A percentile compares a stretch with the other conserved stretches of the same genome.
phyloP scores from a whole-genome alignment of 192 early-diverging fungal genomes.

The Backusella mclennaniae region DNA sequence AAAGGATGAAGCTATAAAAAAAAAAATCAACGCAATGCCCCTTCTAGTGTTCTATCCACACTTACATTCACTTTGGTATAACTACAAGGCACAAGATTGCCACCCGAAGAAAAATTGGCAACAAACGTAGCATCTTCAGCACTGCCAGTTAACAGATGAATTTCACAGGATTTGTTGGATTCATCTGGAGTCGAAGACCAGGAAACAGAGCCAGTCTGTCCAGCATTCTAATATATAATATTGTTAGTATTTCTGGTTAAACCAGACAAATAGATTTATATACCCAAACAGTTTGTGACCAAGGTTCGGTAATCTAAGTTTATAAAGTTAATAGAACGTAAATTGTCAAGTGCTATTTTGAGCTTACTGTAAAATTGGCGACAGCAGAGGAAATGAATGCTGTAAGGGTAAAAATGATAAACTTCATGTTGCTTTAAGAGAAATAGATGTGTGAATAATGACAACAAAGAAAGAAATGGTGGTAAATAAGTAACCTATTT shows the following conservation, averaged over 20 bases:
- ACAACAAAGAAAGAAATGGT: no score
- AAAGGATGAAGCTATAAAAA: constrained; percentile 11
- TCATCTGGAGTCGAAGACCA: constrained; percentile 18
- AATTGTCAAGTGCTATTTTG: background rate
- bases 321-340: background rate
- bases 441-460: no score
- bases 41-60: background rate
- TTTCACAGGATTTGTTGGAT: constrained; percentile 12
- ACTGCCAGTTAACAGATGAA: constrained; percentile 27
- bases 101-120: constrained; percentile 22
- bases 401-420: background rate
- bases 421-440: background rate
- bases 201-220: constrained; percentile 17
- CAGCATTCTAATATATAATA: constrained; percentile 9
- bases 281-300: constrained; percentile 4
- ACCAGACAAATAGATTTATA: background rate
- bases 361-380: background rate
- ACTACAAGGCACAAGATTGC: constrained; percentile 14
- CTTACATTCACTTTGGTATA: constrained; percentile 22
- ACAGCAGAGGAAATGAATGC: background rate
- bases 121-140: constrained; percentile 28
- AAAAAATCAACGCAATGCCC: background rate
- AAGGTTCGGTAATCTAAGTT: background rate
- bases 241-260: background rate
- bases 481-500: background rate